Conservation (phyloP, 305 asterid genomes). For the Nicotiana rustica region DNA sequence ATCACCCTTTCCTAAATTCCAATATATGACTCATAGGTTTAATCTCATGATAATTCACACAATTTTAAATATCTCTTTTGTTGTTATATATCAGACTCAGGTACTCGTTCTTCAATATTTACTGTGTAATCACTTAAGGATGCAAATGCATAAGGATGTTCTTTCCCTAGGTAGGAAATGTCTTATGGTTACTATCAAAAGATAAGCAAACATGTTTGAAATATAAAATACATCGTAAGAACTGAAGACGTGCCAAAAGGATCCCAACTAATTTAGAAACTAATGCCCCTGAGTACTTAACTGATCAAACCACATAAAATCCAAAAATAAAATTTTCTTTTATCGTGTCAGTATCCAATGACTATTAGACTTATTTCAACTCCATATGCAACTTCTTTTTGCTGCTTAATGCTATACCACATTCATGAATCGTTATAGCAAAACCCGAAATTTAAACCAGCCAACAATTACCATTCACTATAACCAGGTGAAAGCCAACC, state of each 20-base stretch:
- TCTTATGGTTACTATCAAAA: not conserved
- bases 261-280: not conserved
- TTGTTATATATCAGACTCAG: not conserved
- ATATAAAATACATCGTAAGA: not conserved
- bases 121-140: not conserved
- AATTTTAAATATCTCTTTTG: not conserved
- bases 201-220: not conserved
- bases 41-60: not conserved
- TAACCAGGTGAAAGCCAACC: not conserved
- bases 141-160: not conserved
- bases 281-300: not conserved
- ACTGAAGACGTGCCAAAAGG: not conserved
- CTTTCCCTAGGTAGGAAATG: not conserved
- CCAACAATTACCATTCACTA: not conserved
- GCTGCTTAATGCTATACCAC: not conserved
- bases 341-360: not conserved
- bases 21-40: not conserved
- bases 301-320: not conserved
- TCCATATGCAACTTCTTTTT: not conserved
- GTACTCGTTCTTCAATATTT: not conserved
- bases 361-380: not conserved
- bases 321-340: not conserved
- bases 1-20: not conserved
- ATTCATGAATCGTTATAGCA: not conserved
- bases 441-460: not conserved